A percentile compares a stretch with the other conserved stretches of the same genome.
Evolutionary conservation across 768 basidiomycete species (phyloP).

Genomic region (Tylopilus vinaceipallidus): DNA sequence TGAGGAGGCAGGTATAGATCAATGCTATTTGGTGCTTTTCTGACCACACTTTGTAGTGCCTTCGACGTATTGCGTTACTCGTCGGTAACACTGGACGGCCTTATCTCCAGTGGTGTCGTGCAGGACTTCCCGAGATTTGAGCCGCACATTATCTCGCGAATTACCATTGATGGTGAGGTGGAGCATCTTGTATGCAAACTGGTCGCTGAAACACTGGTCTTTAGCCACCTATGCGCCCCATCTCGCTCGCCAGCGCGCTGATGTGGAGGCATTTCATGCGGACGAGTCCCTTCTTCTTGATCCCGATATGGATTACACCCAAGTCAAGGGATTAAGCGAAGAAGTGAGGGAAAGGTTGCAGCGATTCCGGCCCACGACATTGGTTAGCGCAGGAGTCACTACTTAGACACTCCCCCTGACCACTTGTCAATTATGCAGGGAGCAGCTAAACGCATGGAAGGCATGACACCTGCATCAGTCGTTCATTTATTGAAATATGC

Average conservation of each 20-base stretch:
- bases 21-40: not conserved
- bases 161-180: conserved; percentile 67
- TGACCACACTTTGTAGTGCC: conserved; percentile 46
- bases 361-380: conserved; percentile 60
- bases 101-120: conserved; percentile 46
- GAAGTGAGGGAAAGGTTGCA: conserved; percentile 71
- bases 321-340: conserved; percentile 65
- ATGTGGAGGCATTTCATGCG: conserved; percentile 68
- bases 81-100: conserved; percentile 40
- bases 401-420: not conserved
- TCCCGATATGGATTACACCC: conserved; percentile 64
- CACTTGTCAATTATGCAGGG: conserved; percentile 47
- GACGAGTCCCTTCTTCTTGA: conserved; percentile 75
- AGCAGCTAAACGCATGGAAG: conserved; percentile 91
- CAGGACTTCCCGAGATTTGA: conserved; percentile 44
- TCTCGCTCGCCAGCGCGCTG: conserved; percentile 69
- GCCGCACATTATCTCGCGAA: conserved; percentile 51
- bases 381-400: conserved; percentile 42
- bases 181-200: not conserved
- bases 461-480: conserved; percentile 83
- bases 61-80: conserved; percentile 71
- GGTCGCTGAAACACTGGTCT: conserved; percentile 2
- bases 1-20: conserved; percentile 37
- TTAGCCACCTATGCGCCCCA: conserved; percentile 62
- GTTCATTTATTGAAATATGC: conserved; percentile 68